Base-by-base conservation (phyloP, 345 rosid genomes). In the Pugionium cornutum region DNA sequence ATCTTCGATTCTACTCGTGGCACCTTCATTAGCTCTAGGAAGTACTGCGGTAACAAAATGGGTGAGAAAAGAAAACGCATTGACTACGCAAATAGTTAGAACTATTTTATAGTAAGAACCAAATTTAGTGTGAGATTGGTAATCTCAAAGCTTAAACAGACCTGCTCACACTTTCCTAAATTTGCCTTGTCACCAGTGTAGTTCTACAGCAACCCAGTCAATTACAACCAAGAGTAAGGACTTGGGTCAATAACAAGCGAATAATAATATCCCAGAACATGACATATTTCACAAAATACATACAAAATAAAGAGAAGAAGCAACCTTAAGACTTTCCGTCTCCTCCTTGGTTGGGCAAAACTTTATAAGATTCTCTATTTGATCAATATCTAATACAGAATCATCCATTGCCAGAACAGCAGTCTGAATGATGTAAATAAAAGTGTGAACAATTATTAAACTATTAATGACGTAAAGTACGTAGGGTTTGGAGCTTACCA, bases 341-440 rank as follows among this genome's bases (percentile, higher is more conserved):
- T 95, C 99, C 80, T 95, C 99, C 76, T 95, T 95, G 5, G 97
- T 91, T 31, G 97, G 99, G 66, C 97, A 95, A 76, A 91, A 91
- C 58, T 95, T 95, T 75, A 91, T 91, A 70, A 95, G 96, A 80
- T 95, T 95, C 46, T 95, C 99, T 75, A 95, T 92, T 75, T 95
- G 99, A 76, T 95, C 99, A 77, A 79, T 88, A 81, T 95, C 96
- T 79, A 95, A 81, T 55, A 87, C 73, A 29, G 91, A 74, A 8
- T 87, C 99, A 81, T 95, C 97, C 97, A 95, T 83, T 47, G 97
- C 96, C 58, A 95, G 80, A 44, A 91, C 96, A 61, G 95, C 99
- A 64, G 91, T 96, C 99, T 95, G 76, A 36, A 75, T 64, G 48
- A 70, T 55, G 59, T 74, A 67, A 25, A 55, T 7, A 68, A 48